Conservation (phyloP, 2,329 filamentous ascomycete species). For the Neonectria punicea region DNA sequence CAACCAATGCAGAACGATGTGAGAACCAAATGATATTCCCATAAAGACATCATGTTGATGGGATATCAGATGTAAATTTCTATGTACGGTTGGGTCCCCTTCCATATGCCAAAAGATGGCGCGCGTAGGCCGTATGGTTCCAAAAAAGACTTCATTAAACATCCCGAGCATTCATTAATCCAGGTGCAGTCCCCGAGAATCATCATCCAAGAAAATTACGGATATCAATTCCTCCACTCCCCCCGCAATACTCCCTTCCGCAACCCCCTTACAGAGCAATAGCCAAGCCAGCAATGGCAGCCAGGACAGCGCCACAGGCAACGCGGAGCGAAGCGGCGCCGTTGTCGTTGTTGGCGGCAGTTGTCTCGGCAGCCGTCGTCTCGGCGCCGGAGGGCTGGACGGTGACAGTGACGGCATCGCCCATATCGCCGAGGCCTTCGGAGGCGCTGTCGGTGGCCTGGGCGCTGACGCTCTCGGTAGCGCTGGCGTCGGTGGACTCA, state of each 20-base stretch:
- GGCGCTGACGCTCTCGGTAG: slow-evolving; percentile 20
- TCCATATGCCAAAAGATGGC: slow-evolving; percentile 25
- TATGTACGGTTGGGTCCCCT: slow-evolving; percentile 35
- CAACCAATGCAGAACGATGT: not conserved
- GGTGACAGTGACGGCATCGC: slow-evolving; percentile 36
- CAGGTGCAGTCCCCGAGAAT: slow-evolving; percentile 16
- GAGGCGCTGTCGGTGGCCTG: slow-evolving; percentile 14
- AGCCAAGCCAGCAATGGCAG: slow-evolving; percentile 35
- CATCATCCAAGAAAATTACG: slow-evolving; percentile 14
- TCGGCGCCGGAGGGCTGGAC: slow-evolving; percentile 23
- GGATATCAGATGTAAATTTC: slow-evolving; percentile 31
- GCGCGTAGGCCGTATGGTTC: slow-evolving; percentile 21
- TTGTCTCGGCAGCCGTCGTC: slow-evolving; percentile 10
- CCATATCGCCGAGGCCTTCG: not conserved
- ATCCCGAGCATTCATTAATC: slow-evolving; percentile 33
- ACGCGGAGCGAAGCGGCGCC: slow-evolving; percentile 33
- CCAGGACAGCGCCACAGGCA: slow-evolving; percentile 37
- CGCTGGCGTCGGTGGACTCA: slow-evolving; percentile 18
- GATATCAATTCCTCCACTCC: slow-evolving; percentile 1
- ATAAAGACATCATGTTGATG: slow-evolving; percentile 10
- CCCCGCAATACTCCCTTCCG: not conserved
- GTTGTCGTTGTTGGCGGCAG: slow-evolving; percentile 24
- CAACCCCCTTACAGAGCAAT: slow-evolving; percentile 35
- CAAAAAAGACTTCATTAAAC: slow-evolving; percentile 37
- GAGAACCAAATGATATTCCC: not conserved